phyloP scores from a whole-genome alignment of 495 filamentous ascomycete species.

The Hyphodiscus hymeniophilus region DNA sequence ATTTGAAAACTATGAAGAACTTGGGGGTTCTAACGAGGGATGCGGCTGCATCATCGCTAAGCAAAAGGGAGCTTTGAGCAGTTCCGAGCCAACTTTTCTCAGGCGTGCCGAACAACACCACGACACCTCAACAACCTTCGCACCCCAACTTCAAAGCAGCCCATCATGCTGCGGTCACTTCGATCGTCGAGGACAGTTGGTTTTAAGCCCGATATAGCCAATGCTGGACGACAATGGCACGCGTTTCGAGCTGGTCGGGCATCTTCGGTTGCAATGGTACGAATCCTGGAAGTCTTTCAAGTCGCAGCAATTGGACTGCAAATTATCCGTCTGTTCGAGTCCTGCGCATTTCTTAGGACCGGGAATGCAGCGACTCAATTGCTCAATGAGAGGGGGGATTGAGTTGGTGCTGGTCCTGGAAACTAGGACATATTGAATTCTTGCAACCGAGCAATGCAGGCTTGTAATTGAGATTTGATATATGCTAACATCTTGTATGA shows the following conservation, averaged over 20 bases:
- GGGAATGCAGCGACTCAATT: too few species aligned
- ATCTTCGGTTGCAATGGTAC: conserved; percentile 26
- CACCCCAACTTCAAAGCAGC: conserved; percentile 36
- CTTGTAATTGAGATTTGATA: conserved; percentile 8
- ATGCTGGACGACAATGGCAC: conserved; percentile 48
- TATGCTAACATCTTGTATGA: conserved; percentile 9
- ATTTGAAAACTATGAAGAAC: too few species aligned
- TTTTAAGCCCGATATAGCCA: conserved; percentile 38
- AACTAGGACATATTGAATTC: too few species aligned
- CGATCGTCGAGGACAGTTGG: conserved; percentile 47
- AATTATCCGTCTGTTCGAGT: too few species aligned
- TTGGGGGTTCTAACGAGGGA: too few species aligned
- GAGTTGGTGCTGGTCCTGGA: too few species aligned
- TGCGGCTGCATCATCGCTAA: conserved; percentile 12
- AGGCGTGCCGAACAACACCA: conserved; percentile 14
- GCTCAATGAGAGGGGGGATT: too few species aligned
- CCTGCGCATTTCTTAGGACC: too few species aligned
- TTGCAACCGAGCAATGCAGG: too few species aligned
- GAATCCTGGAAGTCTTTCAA: conserved; percentile 20
- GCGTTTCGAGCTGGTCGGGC: conserved; percentile 27
- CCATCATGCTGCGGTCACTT: conserved; percentile 60
- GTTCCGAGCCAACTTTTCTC: conserved; percentile 3
- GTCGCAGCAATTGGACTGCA: not conserved
- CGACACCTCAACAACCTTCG: conserved; percentile 26
- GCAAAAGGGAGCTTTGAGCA: conserved; percentile 3